A percentile compares a stretch with the other conserved stretches of the same genome.
Evolutionary conservation across 306 rosid genomes (phyloP).

Genomic region (Phaseolus lunatus): DNA sequence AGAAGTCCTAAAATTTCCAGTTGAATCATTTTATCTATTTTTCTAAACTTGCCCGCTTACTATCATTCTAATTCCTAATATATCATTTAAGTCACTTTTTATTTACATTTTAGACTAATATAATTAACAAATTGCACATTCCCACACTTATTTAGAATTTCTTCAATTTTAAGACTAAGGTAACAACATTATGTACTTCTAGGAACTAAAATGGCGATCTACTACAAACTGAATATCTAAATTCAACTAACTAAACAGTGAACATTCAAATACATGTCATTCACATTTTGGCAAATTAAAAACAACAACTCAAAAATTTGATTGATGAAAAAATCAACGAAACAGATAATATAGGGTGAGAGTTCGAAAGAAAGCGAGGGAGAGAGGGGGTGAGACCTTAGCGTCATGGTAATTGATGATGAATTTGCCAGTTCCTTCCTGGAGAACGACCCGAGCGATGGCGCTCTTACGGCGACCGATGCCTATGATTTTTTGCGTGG

Average conservation of each 20-base stretch:
- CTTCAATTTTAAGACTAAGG: too few relatives aligned
- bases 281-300: background rate
- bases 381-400: slow-evolving; percentile 54
- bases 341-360: background rate
- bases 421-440: slow-evolving; percentile 86
- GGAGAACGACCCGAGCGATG: slow-evolving; percentile 87
- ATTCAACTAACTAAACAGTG: background rate
- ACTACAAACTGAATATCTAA: too few relatives aligned
- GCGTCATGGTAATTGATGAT: slow-evolving; percentile 91
- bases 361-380: background rate
- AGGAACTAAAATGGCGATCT: too few relatives aligned
- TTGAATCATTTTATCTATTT: too few relatives aligned
- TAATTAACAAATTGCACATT: too few relatives aligned
- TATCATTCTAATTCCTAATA: too few relatives aligned
- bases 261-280: background rate
- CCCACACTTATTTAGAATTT: too few relatives aligned
- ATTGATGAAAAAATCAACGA: background rate
- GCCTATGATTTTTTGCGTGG: slow-evolving; percentile 81
- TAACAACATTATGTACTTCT: too few relatives aligned
- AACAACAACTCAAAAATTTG: background rate
- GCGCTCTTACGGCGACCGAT: slow-evolving; percentile 92
- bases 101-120: too few relatives aligned
- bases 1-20: too few relatives aligned
- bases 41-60: too few relatives aligned
- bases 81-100: too few relatives aligned